phyloP scores from a whole-genome alignment of 257 asterid species.

The Nicotiana noctiflora region DNA sequence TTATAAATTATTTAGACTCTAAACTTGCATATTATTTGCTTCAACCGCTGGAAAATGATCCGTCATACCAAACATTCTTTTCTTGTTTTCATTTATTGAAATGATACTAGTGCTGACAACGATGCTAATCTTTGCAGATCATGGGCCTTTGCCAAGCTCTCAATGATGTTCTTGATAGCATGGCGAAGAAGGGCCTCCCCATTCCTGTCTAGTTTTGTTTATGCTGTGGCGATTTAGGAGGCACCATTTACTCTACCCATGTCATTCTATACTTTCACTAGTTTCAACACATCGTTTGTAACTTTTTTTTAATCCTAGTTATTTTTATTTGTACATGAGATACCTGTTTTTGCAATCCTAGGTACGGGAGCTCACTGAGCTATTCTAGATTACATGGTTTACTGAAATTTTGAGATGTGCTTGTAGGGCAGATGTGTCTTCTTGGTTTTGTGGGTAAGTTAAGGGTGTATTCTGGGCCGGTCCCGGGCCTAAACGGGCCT shows the following conservation, averaged over 20 bases:
- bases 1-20: neutral
- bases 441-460: conserved; percentile 13
- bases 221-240: neutral
- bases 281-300: neutral
- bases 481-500: too few species aligned
- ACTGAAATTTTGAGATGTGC: neutral
- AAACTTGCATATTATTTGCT: neutral
- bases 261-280: neutral
- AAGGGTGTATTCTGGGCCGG: too few species aligned
- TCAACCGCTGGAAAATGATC: neutral
- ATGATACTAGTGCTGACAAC: conserved; percentile 4
- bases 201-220: conserved; percentile 50
- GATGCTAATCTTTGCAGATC: conserved; percentile 40
- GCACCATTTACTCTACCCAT: neutral
- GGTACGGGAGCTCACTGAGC: neutral
- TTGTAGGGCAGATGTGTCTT: neutral
- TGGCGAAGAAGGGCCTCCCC: conserved; percentile 91
- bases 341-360: neutral
- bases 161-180: conserved; percentile 83
- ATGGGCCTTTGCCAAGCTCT: conserved; percentile 92
- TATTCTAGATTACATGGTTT: neutral
- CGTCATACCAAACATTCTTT: neutral
- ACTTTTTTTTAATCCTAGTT: neutral
- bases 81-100: neutral
- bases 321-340: neutral